Conservation (phyloP, 1,284 basidiomycete genomes). For the Microbotryomycetes sp. region DNA sequence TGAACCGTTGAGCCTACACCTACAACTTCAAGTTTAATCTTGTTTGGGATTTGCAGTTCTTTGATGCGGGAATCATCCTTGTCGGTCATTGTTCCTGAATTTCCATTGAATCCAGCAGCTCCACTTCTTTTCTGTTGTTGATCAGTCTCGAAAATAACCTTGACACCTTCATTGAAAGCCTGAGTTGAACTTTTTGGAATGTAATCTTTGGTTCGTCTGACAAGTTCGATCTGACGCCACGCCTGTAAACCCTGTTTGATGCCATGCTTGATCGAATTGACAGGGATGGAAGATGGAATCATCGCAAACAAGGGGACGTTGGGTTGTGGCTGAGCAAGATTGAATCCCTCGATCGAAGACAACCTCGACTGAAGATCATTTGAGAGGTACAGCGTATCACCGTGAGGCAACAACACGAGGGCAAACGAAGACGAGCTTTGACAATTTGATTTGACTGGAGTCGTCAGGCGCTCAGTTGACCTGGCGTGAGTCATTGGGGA, state of each 20-base stretch:
- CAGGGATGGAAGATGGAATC: neutral
- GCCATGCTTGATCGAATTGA: neutral
- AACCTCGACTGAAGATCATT: neutral
- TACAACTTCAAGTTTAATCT: neutral
- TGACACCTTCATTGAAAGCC: neutral
- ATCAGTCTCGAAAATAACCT: neutral
- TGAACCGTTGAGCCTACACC: neutral
- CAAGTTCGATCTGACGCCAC: neutral
- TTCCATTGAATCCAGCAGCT: neutral
- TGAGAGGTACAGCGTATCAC: neutral
- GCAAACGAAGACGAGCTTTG: neutral
- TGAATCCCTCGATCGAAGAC: neutral
- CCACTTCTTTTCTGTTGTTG: neutral
- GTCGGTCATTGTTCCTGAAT: neutral
- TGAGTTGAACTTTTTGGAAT: neutral
- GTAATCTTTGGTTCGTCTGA: neutral
- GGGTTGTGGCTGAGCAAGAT: no score
- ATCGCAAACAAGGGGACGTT: neutral
- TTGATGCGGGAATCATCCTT: neutral
- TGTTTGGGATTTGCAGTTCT: neutral
- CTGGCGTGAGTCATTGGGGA: no score
- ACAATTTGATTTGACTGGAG: no score
- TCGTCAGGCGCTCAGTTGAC: no score
- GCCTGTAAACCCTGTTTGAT: neutral
- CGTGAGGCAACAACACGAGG: neutral